A percentile compares a stretch with the other conserved stretches of the same genome.
Conservation (phyloP, 345 rosid genomes). For the Capsella bursapastoris region DNA sequence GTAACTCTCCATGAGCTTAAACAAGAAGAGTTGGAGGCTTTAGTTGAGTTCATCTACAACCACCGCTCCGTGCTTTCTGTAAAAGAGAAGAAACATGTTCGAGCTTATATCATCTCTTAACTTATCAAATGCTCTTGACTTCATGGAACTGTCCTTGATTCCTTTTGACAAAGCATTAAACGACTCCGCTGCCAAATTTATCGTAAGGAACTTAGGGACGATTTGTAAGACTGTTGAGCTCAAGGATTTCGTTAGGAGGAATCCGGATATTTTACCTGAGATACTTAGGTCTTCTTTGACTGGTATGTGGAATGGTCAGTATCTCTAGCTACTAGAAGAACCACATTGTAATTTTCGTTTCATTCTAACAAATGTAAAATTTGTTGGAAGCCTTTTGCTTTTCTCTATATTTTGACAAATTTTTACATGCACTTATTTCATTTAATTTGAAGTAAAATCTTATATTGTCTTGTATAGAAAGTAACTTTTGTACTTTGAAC, state of each 20-base stretch:
- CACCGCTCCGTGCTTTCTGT: background rate
- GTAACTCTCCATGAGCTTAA: slow-evolving; percentile 16
- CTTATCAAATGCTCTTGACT: background rate
- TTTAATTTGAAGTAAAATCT: too few relatives aligned
- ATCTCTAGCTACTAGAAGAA: too few relatives aligned
- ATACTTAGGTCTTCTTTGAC: slow-evolving; percentile 2
- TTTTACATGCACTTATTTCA: too few relatives aligned
- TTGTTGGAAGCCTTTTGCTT: too few relatives aligned
- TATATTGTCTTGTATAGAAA: too few relatives aligned
- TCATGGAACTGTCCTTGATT: slow-evolving; percentile 5
- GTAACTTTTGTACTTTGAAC: too few relatives aligned
- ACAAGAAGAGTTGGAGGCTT: slow-evolving; percentile 28
- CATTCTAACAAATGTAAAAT: too few relatives aligned
- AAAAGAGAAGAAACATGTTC: background rate
- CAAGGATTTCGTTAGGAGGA: background rate
- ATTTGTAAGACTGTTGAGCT: background rate
- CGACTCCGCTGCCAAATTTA: background rate
- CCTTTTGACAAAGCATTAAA: background rate
- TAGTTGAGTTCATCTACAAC: slow-evolving; percentile 19
- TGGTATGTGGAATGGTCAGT: background rate
- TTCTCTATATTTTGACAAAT: too few relatives aligned
- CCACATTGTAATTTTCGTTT: background rate
- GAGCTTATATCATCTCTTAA: slow-evolving; percentile 1
- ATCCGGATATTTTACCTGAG: slow-evolving; percentile 19
- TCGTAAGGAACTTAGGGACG: background rate